Conservation (phyloP, 164 flowering plant genomes). For the Akebia trifoliata region DNA sequence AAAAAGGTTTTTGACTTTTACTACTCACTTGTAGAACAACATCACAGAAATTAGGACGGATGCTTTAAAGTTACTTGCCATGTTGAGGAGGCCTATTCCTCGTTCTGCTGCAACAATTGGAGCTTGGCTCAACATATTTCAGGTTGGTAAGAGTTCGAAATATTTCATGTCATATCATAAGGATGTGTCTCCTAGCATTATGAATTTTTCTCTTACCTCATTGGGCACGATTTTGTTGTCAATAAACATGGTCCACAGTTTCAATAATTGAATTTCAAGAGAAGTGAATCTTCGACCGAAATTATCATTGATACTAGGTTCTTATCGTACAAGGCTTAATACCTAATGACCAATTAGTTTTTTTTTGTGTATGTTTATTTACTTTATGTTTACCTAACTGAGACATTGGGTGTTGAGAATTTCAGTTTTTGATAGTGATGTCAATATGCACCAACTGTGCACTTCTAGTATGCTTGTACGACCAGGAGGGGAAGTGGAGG, state of each 20-base stretch:
- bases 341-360: background rate
- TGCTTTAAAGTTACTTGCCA: conserved; percentile 76
- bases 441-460: conserved; percentile 81
- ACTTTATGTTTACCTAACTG: background rate
- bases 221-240: too few species aligned
- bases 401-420: conserved; percentile 1
- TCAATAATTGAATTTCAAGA: too few species aligned
- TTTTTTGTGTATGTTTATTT: background rate
- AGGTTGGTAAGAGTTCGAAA: conserved; percentile 36
- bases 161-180: background rate
- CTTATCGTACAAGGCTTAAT: too few species aligned
- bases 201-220: background rate
- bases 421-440: conserved; percentile 82
- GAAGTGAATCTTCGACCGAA: too few species aligned
- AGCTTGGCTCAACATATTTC: conserved; percentile 94
- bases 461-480: conserved; percentile 73
- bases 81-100: conserved; percentile 79
- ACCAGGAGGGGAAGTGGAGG: conserved; percentile 75
- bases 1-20: background rate
- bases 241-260: too few species aligned
- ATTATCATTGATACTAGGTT: too few species aligned
- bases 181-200: background rate
- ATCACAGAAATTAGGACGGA: conserved; percentile 79
- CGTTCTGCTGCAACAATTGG: conserved; percentile 81
- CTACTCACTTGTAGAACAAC: conserved; percentile 47